Evolutionary conservation across 2,329 filamentous ascomycete species (phyloP).

Genomic region (Aspergillus costaricaensis): DNA sequence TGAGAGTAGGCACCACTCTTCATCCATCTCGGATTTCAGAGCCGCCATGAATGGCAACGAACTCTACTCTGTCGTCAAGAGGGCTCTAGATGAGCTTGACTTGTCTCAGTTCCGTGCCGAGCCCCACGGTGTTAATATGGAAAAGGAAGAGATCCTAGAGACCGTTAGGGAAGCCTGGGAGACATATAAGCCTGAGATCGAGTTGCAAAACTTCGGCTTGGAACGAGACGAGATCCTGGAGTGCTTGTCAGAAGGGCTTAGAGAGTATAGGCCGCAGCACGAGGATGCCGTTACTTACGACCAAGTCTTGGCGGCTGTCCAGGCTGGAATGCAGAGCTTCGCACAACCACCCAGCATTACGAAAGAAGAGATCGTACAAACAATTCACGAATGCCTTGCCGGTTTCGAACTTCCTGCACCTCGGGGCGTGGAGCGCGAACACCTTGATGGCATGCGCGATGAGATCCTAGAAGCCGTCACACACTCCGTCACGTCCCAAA

Average conservation of each 20-base stretch:
- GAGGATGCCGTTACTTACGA: conserved; percentile 70
- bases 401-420: conserved; percentile 59
- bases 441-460: conserved; percentile 34
- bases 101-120: conserved; percentile 62
- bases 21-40: conserved; percentile 63
- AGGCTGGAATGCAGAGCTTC: conserved; percentile 82
- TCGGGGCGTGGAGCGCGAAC: conserved; percentile 26
- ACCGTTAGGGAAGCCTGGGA: conserved; percentile 92
- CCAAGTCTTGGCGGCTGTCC: conserved; percentile 80
- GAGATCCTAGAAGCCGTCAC: conserved; percentile 38
- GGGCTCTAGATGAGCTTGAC: conserved; percentile 62
- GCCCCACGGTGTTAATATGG: conserved; percentile 55
- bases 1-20: conserved; percentile 71
- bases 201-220: conserved; percentile 84
- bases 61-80: conserved; percentile 80
- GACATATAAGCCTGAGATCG: conserved; percentile 89
- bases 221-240: conserved; percentile 88
- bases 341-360: conserved; percentile 70
- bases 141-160: conserved; percentile 79
- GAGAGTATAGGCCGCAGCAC: conserved; percentile 63
- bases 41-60: conserved; percentile 75
- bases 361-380: conserved; percentile 78
- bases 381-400: conserved; percentile 82
- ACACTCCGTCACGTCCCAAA: conserved; percentile 33
- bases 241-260: conserved; percentile 81